Evolutionary conservation across 352 stramenopile species (phyloP).

Genomic region (Phytophthora pisi): DNA sequence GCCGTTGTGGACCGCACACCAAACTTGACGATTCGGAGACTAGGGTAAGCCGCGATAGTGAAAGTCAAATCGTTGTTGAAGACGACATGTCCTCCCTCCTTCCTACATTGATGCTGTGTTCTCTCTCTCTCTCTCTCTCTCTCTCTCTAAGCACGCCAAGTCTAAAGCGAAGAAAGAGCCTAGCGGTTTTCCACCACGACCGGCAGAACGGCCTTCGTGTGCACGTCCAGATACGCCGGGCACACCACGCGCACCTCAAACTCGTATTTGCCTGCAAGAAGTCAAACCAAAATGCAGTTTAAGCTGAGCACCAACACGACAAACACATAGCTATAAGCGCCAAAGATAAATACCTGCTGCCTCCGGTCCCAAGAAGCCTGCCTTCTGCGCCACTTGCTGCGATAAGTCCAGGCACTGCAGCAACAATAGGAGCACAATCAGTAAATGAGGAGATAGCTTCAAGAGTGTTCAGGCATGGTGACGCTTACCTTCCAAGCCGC

Average conservation of each 20-base stretch:
- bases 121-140: constrained; percentile 11
- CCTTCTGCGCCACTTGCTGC: constrained; percentile 51
- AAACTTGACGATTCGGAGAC: neutral
- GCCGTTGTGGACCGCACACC: constrained; percentile 31
- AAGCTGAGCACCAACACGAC: neutral
- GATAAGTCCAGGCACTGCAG: constrained; percentile 59
- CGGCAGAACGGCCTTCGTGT: constrained; percentile 42
- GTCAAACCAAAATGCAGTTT: constrained; percentile 3
- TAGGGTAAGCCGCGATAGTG: constrained; percentile 10
- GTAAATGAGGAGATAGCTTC: constrained; percentile 4
- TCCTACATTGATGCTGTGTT: neutral
- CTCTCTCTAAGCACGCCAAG: constrained; percentile 6
- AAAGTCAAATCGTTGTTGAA: constrained; percentile 12
- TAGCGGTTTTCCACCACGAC: constrained; percentile 51
- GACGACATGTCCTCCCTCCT: too few relatives aligned
- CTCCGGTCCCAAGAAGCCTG: constrained; percentile 70
- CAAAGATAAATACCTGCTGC: constrained; percentile 41
- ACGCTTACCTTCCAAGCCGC: constrained; percentile 66
- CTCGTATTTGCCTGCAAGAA: constrained; percentile 62
- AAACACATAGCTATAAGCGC: constrained; percentile 4
- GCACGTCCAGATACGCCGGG: constrained; percentile 63
- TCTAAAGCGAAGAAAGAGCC: neutral
- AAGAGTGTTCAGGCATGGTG: neutral
- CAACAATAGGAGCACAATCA: constrained; percentile 4
- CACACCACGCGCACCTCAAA: constrained; percentile 79